phyloP scores from a whole-genome alignment of 208 protist genomes.

The Trichomonas tenax region DNA sequence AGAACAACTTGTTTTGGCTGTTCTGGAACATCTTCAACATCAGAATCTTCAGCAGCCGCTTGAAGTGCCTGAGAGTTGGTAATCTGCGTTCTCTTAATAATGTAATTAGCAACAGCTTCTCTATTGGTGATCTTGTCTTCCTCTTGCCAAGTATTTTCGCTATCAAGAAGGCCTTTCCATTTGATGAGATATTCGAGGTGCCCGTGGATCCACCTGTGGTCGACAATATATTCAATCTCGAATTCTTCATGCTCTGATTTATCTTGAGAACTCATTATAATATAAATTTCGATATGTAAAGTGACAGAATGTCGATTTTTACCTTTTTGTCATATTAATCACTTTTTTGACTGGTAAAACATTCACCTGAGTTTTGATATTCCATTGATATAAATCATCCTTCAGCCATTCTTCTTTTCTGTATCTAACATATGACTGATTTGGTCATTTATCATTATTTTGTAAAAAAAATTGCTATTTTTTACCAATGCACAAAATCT shows the following conservation, averaged over 20 bases:
- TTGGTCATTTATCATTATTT: no score
- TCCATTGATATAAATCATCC: no score
- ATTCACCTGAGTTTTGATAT: no score
- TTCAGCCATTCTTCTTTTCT: no score
- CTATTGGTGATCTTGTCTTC: background rate
- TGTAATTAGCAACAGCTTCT: background rate
- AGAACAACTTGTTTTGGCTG: no score
- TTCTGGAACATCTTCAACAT: background rate
- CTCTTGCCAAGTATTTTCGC: background rate
- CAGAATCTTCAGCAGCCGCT: background rate
- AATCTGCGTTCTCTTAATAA: background rate
- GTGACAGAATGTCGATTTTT: no score
- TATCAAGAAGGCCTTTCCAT: background rate
- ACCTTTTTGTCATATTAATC: no score
- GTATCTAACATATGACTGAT: no score
- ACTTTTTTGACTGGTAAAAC: no score
- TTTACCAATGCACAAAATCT: no score
- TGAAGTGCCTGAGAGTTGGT: background rate
- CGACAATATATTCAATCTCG: background rate
- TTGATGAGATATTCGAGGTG: background rate
- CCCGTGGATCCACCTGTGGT: background rate
- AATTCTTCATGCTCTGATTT: background rate
- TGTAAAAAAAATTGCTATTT: no score
- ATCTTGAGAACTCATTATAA: background rate
- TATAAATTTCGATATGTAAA: no score